Base-by-base conservation (phyloP, 2,329 filamentous ascomycete species). In the Fusarium bactridioides region DNA sequence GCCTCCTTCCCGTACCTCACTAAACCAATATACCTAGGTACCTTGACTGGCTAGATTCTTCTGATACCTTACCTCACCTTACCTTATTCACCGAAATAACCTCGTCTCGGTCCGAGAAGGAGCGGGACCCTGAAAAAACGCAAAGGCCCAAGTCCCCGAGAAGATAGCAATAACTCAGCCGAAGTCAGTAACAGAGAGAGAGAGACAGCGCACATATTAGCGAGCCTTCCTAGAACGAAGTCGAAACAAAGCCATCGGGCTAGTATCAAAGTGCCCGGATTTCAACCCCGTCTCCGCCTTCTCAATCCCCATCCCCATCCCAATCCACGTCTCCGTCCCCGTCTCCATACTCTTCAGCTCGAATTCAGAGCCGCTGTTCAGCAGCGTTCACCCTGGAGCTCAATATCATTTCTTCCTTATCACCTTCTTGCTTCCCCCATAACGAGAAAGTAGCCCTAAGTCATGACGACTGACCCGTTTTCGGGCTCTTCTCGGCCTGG, bases 401-500 rank as follows among this genome's bases (percentile, higher is more conserved):
- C 63, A n/a, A n/a, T 31, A 67, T 57, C 35, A 27, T 53, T 23
- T 51, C 45, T 70, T 65, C 54, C 48, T 40, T 64, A 68, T 59
- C 44, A 59, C 54, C 48, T 37, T 33, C 37, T 43, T 35, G 19
- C 40, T 35, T 43, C 41, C 47, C 61, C 47, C 57, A 53, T 54
- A 72, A 63, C 71, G 29, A 64, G 29, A 62, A 41, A 61, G 48
- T 64, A 64, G 47, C 58, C 63, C 61, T 67, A 55, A 68, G 58
- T 55, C 63, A 69, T 69, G 67, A 58, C 72, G 57, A 79, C 78
- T 76, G 78, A 78, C 70, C 76, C 75, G 66, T 76, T 76, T 41
- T 77, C 79, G 80, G 79, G 75, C 72, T 66, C 77, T 80, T 72
- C 78, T 81, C 78, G 79, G 78, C 74, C 79, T 69, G 35, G 56